phyloP scores from a whole-genome alignment of 768 basidiomycete genomes.

The Pluteus cervinus region DNA sequence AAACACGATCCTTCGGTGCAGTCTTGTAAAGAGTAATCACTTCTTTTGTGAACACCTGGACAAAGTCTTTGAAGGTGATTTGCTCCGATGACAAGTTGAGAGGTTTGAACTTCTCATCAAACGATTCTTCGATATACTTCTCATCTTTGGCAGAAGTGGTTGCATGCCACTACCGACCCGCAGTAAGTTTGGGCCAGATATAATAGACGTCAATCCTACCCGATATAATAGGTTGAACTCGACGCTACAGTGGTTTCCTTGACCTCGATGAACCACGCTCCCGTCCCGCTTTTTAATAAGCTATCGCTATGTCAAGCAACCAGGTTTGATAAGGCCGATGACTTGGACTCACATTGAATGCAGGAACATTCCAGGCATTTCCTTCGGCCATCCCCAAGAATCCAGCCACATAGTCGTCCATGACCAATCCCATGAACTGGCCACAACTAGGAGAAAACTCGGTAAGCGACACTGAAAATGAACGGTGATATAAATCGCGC shows the following conservation, averaged over 20 bases:
- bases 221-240: conserved; percentile 56
- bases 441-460: conserved; percentile 29
- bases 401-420: conserved; percentile 55
- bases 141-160: conserved; percentile 42
- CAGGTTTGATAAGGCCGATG: no score
- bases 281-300: no score
- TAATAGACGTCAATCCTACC: conserved; percentile 15
- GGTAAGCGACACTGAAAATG: neutral
- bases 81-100: conserved; percentile 30
- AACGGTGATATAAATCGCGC: conserved; percentile 12
- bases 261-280: conserved; percentile 45
- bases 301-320: no score
- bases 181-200: neutral
- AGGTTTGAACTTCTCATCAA: conserved; percentile 34
- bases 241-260: conserved; percentile 61
- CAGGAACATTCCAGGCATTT: conserved; percentile 43
- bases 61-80: conserved; percentile 23
- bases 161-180: conserved; percentile 53
- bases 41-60: no score
- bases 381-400: conserved; percentile 52
- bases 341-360: no score
- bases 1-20: conserved; percentile 39
- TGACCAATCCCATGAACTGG: conserved; percentile 48
- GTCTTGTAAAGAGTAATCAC: conserved; percentile 12
- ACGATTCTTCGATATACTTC: conserved; percentile 42